Base-by-base conservation (phyloP, 2,329 filamentous ascomycete species). In the Microdochium nivale region DNA sequence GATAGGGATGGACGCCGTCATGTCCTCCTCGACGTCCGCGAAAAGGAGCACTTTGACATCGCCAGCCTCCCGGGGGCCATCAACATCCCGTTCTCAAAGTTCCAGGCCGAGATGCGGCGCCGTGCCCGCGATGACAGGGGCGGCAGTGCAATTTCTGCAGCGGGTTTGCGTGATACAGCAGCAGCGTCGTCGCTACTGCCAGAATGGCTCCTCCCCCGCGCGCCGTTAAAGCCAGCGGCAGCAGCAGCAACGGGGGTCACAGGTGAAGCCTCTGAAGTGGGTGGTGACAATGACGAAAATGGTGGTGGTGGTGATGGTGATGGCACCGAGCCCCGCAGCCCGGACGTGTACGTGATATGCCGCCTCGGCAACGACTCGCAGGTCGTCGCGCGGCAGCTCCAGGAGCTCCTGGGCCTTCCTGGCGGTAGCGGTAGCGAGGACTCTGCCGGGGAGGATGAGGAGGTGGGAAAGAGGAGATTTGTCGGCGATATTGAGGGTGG, bases 41-140 rank as follows among this genome's bases (percentile, higher is more conserved):
- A 95, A 59, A 82, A 82, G 60, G 87, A 90, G 25, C 89, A 96
- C 54, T 96, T 88, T 58, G 85, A 87, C 16, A 83, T 97, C 46
- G 90, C 86, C 56, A 83, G 77, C 54, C 74, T 99, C 8, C 74
- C 83, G 0, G 87, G 87, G 0, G 89, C 88, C 25, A 70, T 95
- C 49, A 96, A 90, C 58, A 66, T 90, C 1, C 87, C 82, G 0
- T 87, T 86, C 60, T 86, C 81, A 13, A 73, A 67, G 1, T 69
- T 81, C 16, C 71, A 74, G 37, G 47, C 59, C 40, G 50, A 52
- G 16, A 54, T 52, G 43, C 54, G 13, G 21, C 47, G 9, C 57
- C 57, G 27, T 55, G 61, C 11, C 3, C 56, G 58, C 25, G 59
- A 59, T 1, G 58, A 58, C 8, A 24, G 23, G 4, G 8, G 23